These are phyloP conservation scores for Hypomontagnella monticulosa DNA, from an alignment of 495 filamentous ascomycete species.

Conservation along the genomic window DNA sequence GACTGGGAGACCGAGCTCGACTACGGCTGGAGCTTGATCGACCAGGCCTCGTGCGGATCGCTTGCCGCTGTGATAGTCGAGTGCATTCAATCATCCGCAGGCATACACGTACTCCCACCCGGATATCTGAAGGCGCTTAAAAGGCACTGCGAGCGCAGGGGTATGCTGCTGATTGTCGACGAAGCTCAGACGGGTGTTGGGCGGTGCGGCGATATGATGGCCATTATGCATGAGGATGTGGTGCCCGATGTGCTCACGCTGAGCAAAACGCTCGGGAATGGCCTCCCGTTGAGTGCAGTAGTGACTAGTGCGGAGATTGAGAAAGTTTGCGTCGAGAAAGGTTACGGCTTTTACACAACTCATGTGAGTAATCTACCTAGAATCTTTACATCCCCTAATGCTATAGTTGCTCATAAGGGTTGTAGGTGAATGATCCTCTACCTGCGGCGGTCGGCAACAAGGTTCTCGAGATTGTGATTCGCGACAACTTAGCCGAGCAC, in stretches of 20 bases:
- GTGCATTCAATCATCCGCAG: constrained; percentile 62
- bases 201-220: constrained; percentile 61
- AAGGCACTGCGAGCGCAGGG: constrained; percentile 58
- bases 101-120: constrained; percentile 57
- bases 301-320: constrained; percentile 61
- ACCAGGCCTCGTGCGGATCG: constrained; percentile 61
- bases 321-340: constrained; percentile 46
- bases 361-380: constrained; percentile 32
- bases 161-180: constrained; percentile 65
- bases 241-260: constrained; percentile 64
- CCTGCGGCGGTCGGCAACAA: constrained; percentile 65
- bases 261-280: constrained; percentile 65
- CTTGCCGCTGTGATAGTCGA: constrained; percentile 66
- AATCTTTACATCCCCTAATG: not conserved
- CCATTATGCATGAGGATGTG: constrained; percentile 58
- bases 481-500: constrained; percentile 56
- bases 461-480: constrained; percentile 64
- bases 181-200: constrained; percentile 66
- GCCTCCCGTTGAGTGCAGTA: constrained; percentile 62
- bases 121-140: constrained; percentile 60
- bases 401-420: not conserved
- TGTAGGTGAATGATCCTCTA: constrained; percentile 62
- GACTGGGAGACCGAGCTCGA: constrained; percentile 67
- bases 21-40: constrained; percentile 63
- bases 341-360: constrained; percentile 53